Evolutionary conservation across 176 grass and related monocot genomes (phyloP).

Genomic region (Aegilops umbellulata): DNA sequence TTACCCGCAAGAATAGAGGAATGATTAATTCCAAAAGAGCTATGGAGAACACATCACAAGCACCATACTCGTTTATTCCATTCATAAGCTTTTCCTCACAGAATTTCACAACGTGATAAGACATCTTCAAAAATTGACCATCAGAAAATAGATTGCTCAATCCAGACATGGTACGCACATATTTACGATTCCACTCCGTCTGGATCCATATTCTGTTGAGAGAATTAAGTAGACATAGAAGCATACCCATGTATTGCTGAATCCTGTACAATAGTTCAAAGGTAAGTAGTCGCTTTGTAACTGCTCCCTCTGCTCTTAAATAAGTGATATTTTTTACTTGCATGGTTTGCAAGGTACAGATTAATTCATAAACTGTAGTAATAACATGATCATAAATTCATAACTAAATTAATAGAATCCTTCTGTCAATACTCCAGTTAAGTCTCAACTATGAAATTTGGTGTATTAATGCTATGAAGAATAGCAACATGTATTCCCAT

Average conservation of each 20-base stretch:
- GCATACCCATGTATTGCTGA: neutral
- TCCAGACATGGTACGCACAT: neutral
- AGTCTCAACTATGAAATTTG: no score
- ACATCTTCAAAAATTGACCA: neutral
- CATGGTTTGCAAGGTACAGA: neutral
- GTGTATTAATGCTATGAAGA: no score
- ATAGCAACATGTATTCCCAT: no score
- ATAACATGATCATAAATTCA: neutral
- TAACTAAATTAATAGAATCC: neutral
- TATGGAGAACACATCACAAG: conserved; percentile 36
- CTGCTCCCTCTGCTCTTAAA: no score
- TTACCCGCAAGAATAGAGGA: conserved; percentile 55
- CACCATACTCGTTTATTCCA: neutral
- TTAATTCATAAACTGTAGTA: neutral
- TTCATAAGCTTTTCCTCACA: neutral
- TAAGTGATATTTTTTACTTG: neutral
- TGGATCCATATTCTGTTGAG: neutral
- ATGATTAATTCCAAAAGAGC: conserved; percentile 54
- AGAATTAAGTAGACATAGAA: neutral
- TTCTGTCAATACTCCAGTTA: no score
- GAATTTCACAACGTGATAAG: neutral
- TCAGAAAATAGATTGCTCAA: neutral
- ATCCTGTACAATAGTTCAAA: neutral
- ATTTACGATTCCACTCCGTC: neutral
- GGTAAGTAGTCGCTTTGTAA: neutral